A percentile compares a stretch with the other conserved stretches of the same genome.
phyloP scores from a whole-genome alignment of 169 alveolate genomes.

The Plasmodium relictum region DNA sequence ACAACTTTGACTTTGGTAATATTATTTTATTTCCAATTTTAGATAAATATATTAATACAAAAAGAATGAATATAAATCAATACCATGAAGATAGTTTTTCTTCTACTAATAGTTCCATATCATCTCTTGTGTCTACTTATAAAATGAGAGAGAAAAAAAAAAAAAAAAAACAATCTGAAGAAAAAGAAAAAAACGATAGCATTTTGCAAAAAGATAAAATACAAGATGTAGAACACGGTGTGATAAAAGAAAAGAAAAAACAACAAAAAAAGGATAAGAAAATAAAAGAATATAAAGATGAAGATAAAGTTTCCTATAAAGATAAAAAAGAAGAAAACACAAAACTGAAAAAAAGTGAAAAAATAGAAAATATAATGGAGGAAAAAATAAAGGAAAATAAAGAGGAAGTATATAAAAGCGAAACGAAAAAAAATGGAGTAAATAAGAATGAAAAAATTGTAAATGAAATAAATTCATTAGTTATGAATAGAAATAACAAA shows the following conservation, averaged over 20 bases:
- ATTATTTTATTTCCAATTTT: constrained; percentile 53
- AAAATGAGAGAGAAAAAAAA: constrained; percentile 41
- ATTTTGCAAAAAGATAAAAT: not conserved
- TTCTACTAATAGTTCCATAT: constrained; percentile 40
- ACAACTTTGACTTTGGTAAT: constrained; percentile 73
- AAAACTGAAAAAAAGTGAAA: not conserved
- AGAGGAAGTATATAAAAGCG: constrained; percentile 3
- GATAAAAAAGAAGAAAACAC: not conserved
- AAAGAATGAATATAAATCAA: constrained; percentile 1
- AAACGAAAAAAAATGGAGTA: not conserved
- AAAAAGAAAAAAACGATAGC: constrained; percentile 6
- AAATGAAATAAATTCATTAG: constrained; percentile 1
- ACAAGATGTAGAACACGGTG: not conserved
- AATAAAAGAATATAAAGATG: not conserved
- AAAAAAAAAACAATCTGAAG: constrained; percentile 7
- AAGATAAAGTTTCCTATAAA: not conserved
- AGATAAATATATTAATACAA: constrained; percentile 21
- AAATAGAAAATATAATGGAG: not conserved
- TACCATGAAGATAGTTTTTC: constrained; percentile 21
- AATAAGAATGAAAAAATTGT: not conserved
- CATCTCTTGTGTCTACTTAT: constrained; percentile 38
- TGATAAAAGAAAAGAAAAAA: not conserved
- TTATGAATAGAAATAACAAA: not conserved
- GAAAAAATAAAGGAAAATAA: not conserved
- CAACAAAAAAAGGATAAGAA: not conserved